These are phyloP conservation scores for Fusarium sulawesiense DNA, from an alignment of 2,329 filamentous ascomycete species.

Conservation along the genomic window DNA sequence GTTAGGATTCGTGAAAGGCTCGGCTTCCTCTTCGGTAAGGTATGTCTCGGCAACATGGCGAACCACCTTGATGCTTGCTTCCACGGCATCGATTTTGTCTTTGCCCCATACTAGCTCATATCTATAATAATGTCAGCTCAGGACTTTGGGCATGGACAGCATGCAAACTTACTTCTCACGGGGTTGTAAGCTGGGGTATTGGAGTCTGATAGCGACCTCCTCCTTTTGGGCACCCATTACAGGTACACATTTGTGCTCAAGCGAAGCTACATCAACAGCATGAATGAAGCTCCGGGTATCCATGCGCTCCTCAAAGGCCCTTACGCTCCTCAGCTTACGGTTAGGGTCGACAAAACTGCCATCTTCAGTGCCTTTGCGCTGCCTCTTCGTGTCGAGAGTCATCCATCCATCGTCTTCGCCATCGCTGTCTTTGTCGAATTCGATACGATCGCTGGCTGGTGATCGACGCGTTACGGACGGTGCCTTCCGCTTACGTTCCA, in stretches of 20 bases:
- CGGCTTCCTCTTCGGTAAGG: slow-evolving; percentile 75
- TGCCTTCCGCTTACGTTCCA: slow-evolving; percentile 63
- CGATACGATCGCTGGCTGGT: slow-evolving; percentile 61
- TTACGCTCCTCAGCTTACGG: slow-evolving; percentile 59
- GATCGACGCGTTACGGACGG: slow-evolving; percentile 54
- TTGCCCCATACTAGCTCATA: slow-evolving; percentile 78
- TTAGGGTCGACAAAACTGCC: slow-evolving; percentile 59
- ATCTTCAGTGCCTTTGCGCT: slow-evolving; percentile 56
- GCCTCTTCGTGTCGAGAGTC: slow-evolving; percentile 61
- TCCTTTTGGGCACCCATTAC: slow-evolving; percentile 62
- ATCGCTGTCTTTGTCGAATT: slow-evolving; percentile 64
- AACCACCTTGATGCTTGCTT: slow-evolving; percentile 78
- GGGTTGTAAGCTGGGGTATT: slow-evolving; percentile 82
- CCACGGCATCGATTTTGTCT: slow-evolving; percentile 81
- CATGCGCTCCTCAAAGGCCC: slow-evolving; percentile 58
- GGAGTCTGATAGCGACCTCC: slow-evolving; percentile 73
- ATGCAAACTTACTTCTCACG: slow-evolving; percentile 69
- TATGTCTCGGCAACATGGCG: slow-evolving; percentile 80
- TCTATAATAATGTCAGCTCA: slow-evolving; percentile 45
- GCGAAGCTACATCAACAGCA: slow-evolving; percentile 66
- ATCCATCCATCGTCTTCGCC: slow-evolving; percentile 66
- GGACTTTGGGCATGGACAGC: neutral
- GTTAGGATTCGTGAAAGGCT: slow-evolving; percentile 76
- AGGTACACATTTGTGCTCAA: slow-evolving; percentile 62
- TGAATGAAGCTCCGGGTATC: slow-evolving; percentile 65